Evolutionary conservation across 306 rosid genomes (phyloP), one percentile per base, ranked within the genome.

Genomic region (Malus sieversii): DNA sequence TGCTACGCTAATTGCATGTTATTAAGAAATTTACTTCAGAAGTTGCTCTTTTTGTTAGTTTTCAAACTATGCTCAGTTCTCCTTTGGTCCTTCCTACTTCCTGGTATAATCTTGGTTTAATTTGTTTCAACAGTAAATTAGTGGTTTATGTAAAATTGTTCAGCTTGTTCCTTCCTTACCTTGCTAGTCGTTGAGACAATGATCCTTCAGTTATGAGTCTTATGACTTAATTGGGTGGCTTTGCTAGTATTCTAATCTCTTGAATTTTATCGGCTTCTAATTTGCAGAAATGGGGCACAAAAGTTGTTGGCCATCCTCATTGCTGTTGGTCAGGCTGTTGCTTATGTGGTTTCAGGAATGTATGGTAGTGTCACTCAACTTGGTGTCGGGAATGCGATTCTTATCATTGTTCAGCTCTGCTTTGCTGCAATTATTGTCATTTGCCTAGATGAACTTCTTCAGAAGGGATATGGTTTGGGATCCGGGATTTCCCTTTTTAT

Each of bases 401-500:
- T 95, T 76, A 90, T 95, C 66, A 92, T 95, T 69, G 48, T 90
- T 68, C 98, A 92, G 85, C 96, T 95, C 48, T 95, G 92, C 84
- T 95, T 95, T 84, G 93, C 95, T 1, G 98, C 97, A 63, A 87
- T 95, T 64, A 92, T 95, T 80, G 98, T 95, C 58, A 95, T 92
- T 58, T 95, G 96, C 71, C 87, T 90, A 60, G 98, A 95, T 70
- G 97, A 95, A 76, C 98, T 95, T 74, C 97, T 95, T 79, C 97
- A 94, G 79, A 95, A 95, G 79, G 98, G 98, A 88, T 95, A 95
- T 85, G 98, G 97, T 82, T 87, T 95, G 27, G 98, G 97, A 67
- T 95, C 97, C 70, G 91, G 97, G 84, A 95, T 95, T 86, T 95
- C 97, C 77, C 96, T 95, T n/a, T 95, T 95, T 83, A 95, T 92